Conservation (phyloP, 805 yeast species). For the Kazachstania psychrophila region DNA sequence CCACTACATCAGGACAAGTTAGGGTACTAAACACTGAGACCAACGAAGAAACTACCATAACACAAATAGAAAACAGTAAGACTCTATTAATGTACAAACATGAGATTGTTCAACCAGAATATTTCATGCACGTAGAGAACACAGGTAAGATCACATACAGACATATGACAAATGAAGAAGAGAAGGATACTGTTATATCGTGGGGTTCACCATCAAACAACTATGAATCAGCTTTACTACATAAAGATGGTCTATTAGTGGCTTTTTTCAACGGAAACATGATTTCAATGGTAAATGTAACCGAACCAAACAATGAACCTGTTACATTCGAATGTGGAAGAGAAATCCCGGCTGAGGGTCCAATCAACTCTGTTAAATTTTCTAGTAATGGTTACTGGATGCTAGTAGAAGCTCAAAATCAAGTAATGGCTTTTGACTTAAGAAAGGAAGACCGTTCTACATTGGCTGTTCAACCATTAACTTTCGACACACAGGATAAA, state of each 20-base stretch:
- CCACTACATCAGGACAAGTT: too few species aligned
- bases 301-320: conserved; percentile 9
- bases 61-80: too few species aligned
- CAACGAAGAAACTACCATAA: too few species aligned
- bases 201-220: not conserved
- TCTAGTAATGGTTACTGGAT: conserved; percentile 29
- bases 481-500: not conserved
- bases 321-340: conserved; percentile 8
- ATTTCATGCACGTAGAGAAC: conserved; percentile 12
- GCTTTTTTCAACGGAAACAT: conserved; percentile 14
- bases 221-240: conserved; percentile 14
- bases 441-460: conserved; percentile 15
- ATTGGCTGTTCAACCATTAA: not conserved
- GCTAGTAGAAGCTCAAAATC: conserved; percentile 14
- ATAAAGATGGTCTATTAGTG: conserved; percentile 33
- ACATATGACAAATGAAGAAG: not conserved
- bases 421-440: conserved; percentile 20
- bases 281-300: conserved; percentile 11
- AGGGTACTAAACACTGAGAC: too few species aligned
- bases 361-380: conserved; percentile 14
- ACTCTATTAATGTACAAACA: conserved; percentile 12
- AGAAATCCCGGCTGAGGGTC: conserved; percentile 9
- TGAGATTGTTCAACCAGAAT: conserved; percentile 9
- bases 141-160: conserved; percentile 8
- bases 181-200: not conserved